Conservation (phyloP, 73 alveolate species). For the Stentor roeselii region DNA sequence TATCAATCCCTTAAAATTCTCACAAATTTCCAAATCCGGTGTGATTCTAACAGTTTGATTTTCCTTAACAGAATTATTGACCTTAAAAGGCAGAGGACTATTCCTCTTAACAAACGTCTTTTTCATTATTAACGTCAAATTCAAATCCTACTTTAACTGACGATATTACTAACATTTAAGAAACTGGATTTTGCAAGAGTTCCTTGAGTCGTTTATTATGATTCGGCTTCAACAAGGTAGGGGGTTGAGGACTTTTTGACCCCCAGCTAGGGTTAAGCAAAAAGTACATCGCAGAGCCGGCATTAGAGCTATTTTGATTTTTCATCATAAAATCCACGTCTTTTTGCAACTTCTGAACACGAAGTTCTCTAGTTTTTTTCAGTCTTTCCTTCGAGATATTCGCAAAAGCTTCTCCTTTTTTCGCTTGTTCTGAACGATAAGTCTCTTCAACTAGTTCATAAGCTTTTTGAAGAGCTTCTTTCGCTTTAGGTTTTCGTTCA, state of each 20-base stretch:
- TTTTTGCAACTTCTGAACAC: neutral
- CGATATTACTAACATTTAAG: too few species aligned
- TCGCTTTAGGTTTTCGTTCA: conserved; percentile 22
- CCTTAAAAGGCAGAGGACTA: too few species aligned
- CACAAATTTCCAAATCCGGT: too few species aligned
- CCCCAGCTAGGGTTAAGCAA: conserved; percentile 18
- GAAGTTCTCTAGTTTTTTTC: neutral
- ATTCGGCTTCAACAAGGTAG: neutral
- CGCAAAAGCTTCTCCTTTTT: conserved; percentile 22
- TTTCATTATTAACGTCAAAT: too few species aligned
- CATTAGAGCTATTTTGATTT: neutral
- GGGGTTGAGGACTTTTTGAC: neutral
- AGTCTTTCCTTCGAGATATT: neutral
- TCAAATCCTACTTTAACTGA: too few species aligned
- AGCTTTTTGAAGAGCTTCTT: conserved; percentile 22
- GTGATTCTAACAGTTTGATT: too few species aligned
- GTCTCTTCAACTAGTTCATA: conserved; percentile 21
- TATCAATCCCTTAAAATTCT: too few species aligned
- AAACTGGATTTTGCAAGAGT: neutral
- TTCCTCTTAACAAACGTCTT: too few species aligned
- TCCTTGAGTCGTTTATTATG: conserved; percentile 22
- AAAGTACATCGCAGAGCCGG: conserved; percentile 21
- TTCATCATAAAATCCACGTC: conserved; percentile 27
- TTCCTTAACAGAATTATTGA: too few species aligned
- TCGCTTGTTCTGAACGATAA: conserved; percentile 5